Evolutionary conservation across 179 eudicot species (phyloP), one percentile per base, ranked within the genome.

Genomic region (Silene vulgaris): DNA sequence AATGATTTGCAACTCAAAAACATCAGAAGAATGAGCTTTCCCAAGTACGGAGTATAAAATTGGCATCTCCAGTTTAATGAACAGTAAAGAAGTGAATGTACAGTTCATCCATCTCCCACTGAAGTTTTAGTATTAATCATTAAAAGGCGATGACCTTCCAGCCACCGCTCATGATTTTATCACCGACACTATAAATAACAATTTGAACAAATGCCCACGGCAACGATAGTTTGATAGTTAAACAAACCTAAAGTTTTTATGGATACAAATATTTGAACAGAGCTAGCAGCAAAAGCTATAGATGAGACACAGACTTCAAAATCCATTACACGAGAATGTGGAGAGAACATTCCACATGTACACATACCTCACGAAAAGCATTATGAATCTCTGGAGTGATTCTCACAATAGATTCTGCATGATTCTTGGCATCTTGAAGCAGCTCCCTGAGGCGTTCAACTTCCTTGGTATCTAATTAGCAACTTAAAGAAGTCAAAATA

Each of bases 361-460:
- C 48, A 72, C 76, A 61, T 74, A 92, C 99, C 99, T 95, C 84
- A 63, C 79, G 80, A 85, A 95, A 93, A 78, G 89, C 90, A 76
- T 82, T 81, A 75, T 82, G 75, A 76, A 92, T 88, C 64, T 86
- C 91, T 66, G 88, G 82, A 76, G 96, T 87, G 29, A 95, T 76
- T 81, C 29, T 73, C 9, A 88, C 92, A 74, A 95, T 73, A 64
- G 97, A 89, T 84, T 92, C 93, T 74, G 99, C 97, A 79, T 79
- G 74, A 73, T 74, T 75, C 81, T 90, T 90, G 69, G 96, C 97
- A 74, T 80, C 82, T 69, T 78, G 60, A 80, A 93, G 80, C 76
- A 80, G 81, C 70, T 80, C 79, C 62, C 84, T 82, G 78, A 52
- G 77, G 26, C 78, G 79, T 40, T 87, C 96, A 75, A 78, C 82